Evolutionary conservation across 1,139 yeast genomes (phyloP), one percentile per base, ranked within the genome.

Genomic region (Pichia cactophila): DNA sequence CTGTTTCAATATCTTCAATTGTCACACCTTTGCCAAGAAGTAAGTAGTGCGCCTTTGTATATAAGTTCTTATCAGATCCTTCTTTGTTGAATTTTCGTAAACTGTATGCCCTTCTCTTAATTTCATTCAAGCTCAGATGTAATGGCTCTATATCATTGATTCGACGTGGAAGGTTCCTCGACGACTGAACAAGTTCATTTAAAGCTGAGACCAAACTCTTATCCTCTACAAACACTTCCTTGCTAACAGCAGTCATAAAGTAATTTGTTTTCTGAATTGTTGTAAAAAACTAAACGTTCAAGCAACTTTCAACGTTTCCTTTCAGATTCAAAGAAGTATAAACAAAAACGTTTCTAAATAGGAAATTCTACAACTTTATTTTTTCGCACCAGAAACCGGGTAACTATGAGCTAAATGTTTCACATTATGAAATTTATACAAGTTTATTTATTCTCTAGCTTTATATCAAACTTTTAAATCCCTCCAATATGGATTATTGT

Each of bases 1-100:
- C 48, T 23, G 38, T 40, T 31, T 50, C 52, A 44, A 92, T 83
- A 50, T 88, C 95, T 60, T 88, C 96, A 42, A 95, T 86, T 50
- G 88, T 83, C 49, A 90, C 75, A 0, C 96, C 97, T 61, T 94
- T 85, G 0, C 94, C 86, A 2, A 97, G 96, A 49, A 92, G 73
- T 44, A 90, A 70, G 63, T 90, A 90, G 61, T 89, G 97, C 0
- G 97, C 97, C 59, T 85, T 86, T 2, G 96, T 86, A 62, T 78
- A 85, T 54, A 80, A 64, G 49, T 64, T 59, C 9, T 59, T 60
- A 10, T 64, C 61, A 11, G 68, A 72, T 8, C 54, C 61, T 6
- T 50, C 42, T 43, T 61, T 61, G 40, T 72, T 68, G 35, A 65
- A 67, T 53, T 74, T 75, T 51, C 90, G 75, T 58, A 86, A 69